A percentile compares a stretch with the other conserved stretches of the same genome.
phyloP scores from a whole-genome alignment of 192 early-diverging fungal species.

The Chytriomyces confervae region DNA sequence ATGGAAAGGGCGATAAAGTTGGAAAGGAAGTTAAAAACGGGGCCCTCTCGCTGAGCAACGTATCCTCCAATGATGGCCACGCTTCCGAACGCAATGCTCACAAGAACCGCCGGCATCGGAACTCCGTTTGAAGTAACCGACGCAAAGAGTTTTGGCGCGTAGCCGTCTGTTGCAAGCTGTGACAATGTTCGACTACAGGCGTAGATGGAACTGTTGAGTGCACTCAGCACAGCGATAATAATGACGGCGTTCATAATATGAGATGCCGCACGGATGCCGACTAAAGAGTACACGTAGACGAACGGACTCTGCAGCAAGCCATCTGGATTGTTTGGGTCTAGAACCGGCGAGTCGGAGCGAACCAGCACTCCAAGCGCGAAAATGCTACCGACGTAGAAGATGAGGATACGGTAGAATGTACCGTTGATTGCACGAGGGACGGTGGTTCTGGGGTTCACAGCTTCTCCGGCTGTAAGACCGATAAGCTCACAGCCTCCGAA shows the following conservation, averaged over 20 bases:
- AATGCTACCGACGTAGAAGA: slow-evolving; percentile 73
- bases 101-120: slow-evolving; percentile 59
- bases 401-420: slow-evolving; percentile 80
- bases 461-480: slow-evolving; percentile 88
- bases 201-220: slow-evolving; percentile 77
- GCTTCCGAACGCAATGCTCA: slow-evolving; percentile 63
- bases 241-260: slow-evolving; percentile 78
- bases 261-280: slow-evolving; percentile 55
- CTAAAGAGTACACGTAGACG: slow-evolving; percentile 63
- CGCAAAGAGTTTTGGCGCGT: slow-evolving; percentile 64
- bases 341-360: slow-evolving; percentile 49
- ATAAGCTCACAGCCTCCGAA: slow-evolving; percentile 56
- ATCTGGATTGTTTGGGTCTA: slow-evolving; percentile 57
- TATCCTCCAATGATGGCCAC: slow-evolving; percentile 62
- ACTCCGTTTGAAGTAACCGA: slow-evolving; percentile 57
- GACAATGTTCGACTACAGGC: slow-evolving; percentile 68
- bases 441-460: slow-evolving; percentile 74
- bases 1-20: slow-evolving; percentile 23
- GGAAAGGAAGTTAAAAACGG: slow-evolving; percentile 48
- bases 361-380: slow-evolving; percentile 75
- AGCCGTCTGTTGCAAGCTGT: slow-evolving; percentile 63
- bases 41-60: slow-evolving; percentile 45
- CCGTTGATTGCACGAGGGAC: slow-evolving; percentile 37
- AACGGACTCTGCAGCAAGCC: slow-evolving; percentile 63
- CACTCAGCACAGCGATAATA: slow-evolving; percentile 69